Evolutionary conservation across 345 rosid genomes (phyloP), one percentile per base, ranked within the genome.

Genomic region (Litchi chinensis): DNA sequence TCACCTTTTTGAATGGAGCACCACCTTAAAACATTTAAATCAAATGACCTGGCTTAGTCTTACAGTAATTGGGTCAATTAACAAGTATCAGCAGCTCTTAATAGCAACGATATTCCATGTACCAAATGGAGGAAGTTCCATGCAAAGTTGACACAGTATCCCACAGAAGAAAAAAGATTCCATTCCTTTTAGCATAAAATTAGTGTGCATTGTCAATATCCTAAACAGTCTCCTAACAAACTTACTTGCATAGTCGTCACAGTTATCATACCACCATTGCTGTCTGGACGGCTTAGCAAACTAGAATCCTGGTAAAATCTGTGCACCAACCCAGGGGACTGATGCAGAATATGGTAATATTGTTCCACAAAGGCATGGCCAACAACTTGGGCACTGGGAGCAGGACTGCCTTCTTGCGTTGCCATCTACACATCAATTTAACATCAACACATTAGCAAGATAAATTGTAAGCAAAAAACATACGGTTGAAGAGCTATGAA

Each of bases 341-440:
- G 87, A 74, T 87, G 95, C 83, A 91, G 95, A 75, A 86, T 88
- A 68, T 85, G 88, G 79, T 91, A 91, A 85, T 91, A 91, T 71
- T 90, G 95, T 83, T 85, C 89, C 73, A 88, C 93, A 76, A 92
- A 92, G 46, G 91, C 92, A 84, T 90, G 86, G 79, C 92, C 95
- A 73, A 90, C 89, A 48, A 87, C 82, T 78, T 83, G 86, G n/a
- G 89, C 89, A 80, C 76, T 81, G 68, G 85, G 89, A 73, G 73
- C n/a, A 70, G 81, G 75, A 85, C 76, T 80, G 28, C 87, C 83
- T 84, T 89, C 91, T 86, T 87, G 91, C 76, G 77, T 81, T 72
- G 92, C 92, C 94, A 89, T 91, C 93, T 88, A 65, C 65, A 73
- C 1, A 74, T 9, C 62, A 65, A 16, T 60, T 3, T 43, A 59